Base-by-base conservation (phyloP, 2,329 filamentous ascomycete species). In the Fusarium sp. region DNA sequence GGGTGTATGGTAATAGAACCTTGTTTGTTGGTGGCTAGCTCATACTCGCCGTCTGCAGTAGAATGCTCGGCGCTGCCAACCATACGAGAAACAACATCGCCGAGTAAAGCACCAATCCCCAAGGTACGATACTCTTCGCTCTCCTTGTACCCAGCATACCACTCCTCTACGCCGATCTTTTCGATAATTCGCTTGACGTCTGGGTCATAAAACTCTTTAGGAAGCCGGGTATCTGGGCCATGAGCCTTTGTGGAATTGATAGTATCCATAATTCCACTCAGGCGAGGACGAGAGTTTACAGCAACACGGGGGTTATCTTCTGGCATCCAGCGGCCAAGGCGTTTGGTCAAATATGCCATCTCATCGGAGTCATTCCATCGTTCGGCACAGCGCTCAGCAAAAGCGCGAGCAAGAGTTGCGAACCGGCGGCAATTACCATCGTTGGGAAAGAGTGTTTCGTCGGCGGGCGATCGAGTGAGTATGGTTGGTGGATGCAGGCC, bases 221-320 rank as follows among this genome's bases (percentile, higher is more conserved):
- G 96, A 4, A 98, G 85, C 45, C 86, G 89, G 0, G 94, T 97
- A 12, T 87, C 86, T 0, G 91, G 88, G 20, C 78, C 78, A 77
- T 98, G 96, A 4, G 94, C 95, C 13, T 92, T 84, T 0, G 93
- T 97, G 8, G 93, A 89, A 77, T 97, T 98, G 75, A 98, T 87
- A 0, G 93, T 96, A 80, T 99, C 96, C 91, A 97, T 93, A 74
- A 99, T 91, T 54, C 96, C 96, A 8, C 90, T 94, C 13, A 98
- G 84, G 44, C 94, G 86, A 1, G 96, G 96, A 62, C 91, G 90
- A 1, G 90, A 90, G 78, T 97, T 94, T 10, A 98, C 92, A 28
- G 91, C 92, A 10, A 97, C 89, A 38, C 85, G 84, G 12, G 86
- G 86, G 31, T 83, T 85, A 36, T 85, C 84, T 9, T 88, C 84